phyloP scores from a whole-genome alignment of 495 filamentous ascomycete species.

The Aspergillus asperescens region DNA sequence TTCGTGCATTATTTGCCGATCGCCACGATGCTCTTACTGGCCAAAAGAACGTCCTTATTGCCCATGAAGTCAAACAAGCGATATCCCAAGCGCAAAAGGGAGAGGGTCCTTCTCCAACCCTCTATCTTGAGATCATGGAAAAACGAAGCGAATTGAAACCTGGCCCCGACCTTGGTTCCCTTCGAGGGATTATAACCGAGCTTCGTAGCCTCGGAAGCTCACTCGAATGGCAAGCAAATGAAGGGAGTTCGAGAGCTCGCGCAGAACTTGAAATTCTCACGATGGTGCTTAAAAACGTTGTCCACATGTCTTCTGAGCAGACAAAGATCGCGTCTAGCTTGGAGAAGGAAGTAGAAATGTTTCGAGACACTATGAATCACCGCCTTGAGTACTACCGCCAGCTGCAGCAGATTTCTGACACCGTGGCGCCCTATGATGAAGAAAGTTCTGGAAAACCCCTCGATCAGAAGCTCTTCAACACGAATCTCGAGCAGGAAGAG shows the following conservation, averaged over 20 bases:
- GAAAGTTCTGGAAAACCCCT: conserved; percentile 45
- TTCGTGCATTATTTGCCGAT: conserved; percentile 72
- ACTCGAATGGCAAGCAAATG: conserved; percentile 56
- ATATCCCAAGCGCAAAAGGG: conserved; percentile 52
- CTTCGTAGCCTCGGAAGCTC: conserved; percentile 57
- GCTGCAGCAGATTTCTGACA: conserved; percentile 82
- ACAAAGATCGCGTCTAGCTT: conserved; percentile 55
- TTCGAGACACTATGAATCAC: conserved; percentile 71
- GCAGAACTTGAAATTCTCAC: conserved; percentile 60
- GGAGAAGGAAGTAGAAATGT: conserved; percentile 69
- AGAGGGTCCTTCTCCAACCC: conserved; percentile 66
- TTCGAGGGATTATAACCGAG: conserved; percentile 64
- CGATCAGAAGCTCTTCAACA: conserved; percentile 31
- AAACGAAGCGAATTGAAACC: conserved; percentile 55
- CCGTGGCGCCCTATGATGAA: conserved; percentile 65
- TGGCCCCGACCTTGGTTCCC: conserved; percentile 50
- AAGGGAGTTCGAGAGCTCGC: conserved; percentile 56
- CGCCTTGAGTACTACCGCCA: conserved; percentile 85
- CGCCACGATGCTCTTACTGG: conserved; percentile 70
- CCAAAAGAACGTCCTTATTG: conserved; percentile 68
- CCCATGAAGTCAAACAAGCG: conserved; percentile 63
- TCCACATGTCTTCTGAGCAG: conserved; percentile 59
- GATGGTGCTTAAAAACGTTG: conserved; percentile 50
- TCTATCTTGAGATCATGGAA: conserved; percentile 57
- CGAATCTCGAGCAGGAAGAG: conserved; percentile 44